Percentiles rank a stretch among this genome's conserved stretches.
phyloP scores from a whole-genome alignment of 805 yeast genomes.

The Candida peoriensis region DNA sequence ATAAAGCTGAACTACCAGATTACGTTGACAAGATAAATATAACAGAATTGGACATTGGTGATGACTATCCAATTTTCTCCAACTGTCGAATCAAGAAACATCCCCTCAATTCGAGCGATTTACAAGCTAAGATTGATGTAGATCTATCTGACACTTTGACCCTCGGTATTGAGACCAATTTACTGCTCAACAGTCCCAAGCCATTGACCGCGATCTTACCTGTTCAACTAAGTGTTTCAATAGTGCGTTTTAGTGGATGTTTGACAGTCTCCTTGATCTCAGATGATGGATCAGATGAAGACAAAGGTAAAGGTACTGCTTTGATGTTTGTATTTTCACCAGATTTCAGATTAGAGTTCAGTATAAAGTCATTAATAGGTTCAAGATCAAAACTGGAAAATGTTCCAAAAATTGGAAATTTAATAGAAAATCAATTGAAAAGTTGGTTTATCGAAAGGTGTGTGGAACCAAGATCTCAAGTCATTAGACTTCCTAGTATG shows the following conservation, averaged over 20 bases:
- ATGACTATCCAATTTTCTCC: conserved; percentile 91
- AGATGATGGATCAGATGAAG: conserved; percentile 19
- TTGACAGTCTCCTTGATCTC: conserved; percentile 57
- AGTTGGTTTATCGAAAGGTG: conserved; percentile 91
- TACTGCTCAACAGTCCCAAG: conserved; percentile 76
- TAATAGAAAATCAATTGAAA: conserved; percentile 76
- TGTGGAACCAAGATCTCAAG: conserved; percentile 90
- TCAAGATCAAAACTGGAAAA: conserved; percentile 88
- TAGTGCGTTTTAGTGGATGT: conserved; percentile 88
- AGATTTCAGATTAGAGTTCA: conserved; percentile 84
- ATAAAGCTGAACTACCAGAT: conserved; percentile 62
- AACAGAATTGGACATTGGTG: conserved; percentile 88
- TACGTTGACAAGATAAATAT: conserved; percentile 73
- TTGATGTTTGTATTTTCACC: conserved; percentile 88
- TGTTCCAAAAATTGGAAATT: conserved; percentile 83
- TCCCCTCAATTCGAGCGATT: conserved; percentile 39
- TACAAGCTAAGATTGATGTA: conserved; percentile 88
- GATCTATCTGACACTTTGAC: conserved; percentile 85
- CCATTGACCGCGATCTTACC: conserved; percentile 86
- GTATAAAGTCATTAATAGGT: conserved; percentile 85
- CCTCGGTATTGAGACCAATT: conserved; percentile 75
- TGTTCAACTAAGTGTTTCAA: conserved; percentile 74
- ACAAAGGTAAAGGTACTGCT: conserved; percentile 50
- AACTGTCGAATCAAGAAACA: conserved; percentile 78
- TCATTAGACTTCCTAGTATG: conserved; percentile 74